Percentiles rank a stretch among this genome's conserved stretches.
These are phyloP conservation scores for Termitomyces sp. DNA, from an alignment of 768 basidiomycete species.

Conservation along the genomic window DNA sequence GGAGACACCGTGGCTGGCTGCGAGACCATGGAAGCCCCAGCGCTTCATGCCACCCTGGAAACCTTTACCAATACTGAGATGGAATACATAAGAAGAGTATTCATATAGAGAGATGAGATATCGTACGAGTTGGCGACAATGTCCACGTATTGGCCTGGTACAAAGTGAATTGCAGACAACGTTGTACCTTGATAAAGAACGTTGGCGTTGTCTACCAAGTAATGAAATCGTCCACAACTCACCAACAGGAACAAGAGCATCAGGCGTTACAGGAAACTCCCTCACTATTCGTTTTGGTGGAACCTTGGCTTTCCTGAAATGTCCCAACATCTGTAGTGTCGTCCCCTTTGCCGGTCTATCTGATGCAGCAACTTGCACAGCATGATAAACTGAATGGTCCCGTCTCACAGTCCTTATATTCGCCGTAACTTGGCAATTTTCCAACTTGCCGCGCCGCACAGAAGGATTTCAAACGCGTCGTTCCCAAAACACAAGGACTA, in stretches of 20 bases:
- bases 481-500: neutral
- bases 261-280: conserved; percentile 84
- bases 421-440: conserved; percentile 86
- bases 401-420: conserved; percentile 62
- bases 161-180: conserved; percentile 89
- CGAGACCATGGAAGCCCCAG: conserved; percentile 87
- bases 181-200: conserved; percentile 58
- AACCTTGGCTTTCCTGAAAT: conserved; percentile 81
- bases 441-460: conserved; percentile 41
- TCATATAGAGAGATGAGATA: neutral
- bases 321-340: conserved; percentile 78
- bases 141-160: conserved; percentile 95
- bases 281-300: conserved; percentile 77
- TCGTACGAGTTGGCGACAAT: conserved; percentile 86
- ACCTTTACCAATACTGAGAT: conserved; percentile 85
- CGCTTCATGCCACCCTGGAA: conserved; percentile 97
- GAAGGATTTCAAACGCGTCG: neutral
- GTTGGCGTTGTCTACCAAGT: neutral
- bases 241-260: conserved; percentile 90
- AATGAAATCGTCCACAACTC: conserved; percentile 22
- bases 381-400: conserved; percentile 74
- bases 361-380: conserved; percentile 89
- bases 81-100: neutral
- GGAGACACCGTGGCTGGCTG: conserved; percentile 95
- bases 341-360: conserved; percentile 69